These are phyloP conservation scores for Anthracocystis setariae DNA, from an alignment of 1,284 basidiomycete genomes.

Conservation along the genomic window DNA sequence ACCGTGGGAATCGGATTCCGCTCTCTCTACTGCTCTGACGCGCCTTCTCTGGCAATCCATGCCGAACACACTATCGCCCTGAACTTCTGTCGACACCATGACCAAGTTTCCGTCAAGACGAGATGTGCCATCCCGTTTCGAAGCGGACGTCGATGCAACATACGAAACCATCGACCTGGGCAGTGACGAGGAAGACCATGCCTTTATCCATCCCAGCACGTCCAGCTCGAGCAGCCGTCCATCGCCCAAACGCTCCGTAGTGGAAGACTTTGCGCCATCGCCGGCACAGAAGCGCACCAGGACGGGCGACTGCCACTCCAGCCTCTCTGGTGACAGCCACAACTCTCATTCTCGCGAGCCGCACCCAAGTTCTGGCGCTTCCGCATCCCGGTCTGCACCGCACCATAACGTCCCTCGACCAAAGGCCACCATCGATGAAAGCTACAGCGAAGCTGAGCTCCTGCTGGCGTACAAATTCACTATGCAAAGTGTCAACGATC, in stretches of 20 bases:
- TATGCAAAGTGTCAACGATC: background rate
- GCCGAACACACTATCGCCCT: background rate
- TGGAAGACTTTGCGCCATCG: background rate
- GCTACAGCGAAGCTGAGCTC: conserved; percentile 1
- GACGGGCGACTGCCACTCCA: background rate
- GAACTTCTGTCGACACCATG: background rate
- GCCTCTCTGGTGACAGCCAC: background rate
- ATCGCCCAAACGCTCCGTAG: conserved; percentile 16
- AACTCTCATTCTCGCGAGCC: conserved; percentile 6
- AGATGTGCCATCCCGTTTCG: conserved; percentile 8
- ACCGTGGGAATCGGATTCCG: no score
- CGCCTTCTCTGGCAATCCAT: background rate
- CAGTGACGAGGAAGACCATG: conserved; percentile 10
- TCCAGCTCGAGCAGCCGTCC: background rate
- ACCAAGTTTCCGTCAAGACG: background rate
- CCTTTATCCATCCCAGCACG: conserved; percentile 12
- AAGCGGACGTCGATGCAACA: conserved; percentile 7
- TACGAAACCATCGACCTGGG: conserved; percentile 26
- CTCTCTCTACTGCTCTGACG: no score
- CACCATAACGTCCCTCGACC: background rate
- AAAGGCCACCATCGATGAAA: background rate
- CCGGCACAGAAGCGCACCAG: conserved; percentile 11
- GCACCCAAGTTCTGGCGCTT: conserved; percentile 19
- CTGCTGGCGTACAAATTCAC: background rate
- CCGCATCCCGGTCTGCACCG: background rate